phyloP scores from a whole-genome alignment of 2,329 filamentous ascomycete species.

The Mollisia scopiformis region DNA sequence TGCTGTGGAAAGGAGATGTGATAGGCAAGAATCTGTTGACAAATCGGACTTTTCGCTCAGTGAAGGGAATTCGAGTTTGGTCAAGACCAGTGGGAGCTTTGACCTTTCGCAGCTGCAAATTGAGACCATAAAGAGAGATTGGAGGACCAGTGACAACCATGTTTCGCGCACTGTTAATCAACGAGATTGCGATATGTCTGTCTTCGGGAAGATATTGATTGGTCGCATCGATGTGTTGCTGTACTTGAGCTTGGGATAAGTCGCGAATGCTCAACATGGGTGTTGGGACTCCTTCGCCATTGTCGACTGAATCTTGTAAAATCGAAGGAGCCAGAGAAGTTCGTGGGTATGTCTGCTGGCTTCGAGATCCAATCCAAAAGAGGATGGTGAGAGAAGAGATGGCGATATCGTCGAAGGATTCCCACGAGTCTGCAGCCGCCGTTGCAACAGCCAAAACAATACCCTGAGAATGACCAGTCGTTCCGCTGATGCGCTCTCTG shows the following conservation, averaged over 20 bases:
- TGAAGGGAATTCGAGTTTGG: conserved; percentile 92
- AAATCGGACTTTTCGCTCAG: conserved; percentile 94
- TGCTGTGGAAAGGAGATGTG: conserved; percentile 97
- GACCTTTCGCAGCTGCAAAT: conserved; percentile 91
- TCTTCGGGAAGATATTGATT: conserved; percentile 95
- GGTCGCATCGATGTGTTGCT: conserved; percentile 95
- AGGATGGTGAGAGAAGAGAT: conserved; percentile 85
- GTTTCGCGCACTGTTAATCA: conserved; percentile 96
- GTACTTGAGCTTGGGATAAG: conserved; percentile 82
- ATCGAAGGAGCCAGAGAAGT: conserved; percentile 91
- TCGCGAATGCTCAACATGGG: conserved; percentile 98
- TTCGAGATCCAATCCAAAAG: conserved; percentile 97
- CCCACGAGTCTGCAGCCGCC: conserved; percentile 89
- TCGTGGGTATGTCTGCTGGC: conserved; percentile 94
- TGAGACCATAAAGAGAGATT: conserved; percentile 94
- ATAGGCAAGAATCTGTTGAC: conserved; percentile 97
- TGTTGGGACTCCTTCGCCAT: conserved; percentile 92
- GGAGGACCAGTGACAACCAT: conserved; percentile 96
- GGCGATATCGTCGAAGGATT: conserved; percentile 81
- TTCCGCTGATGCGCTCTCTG: conserved; percentile 80
- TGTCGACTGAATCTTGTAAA: conserved; percentile 89
- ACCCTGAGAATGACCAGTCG: conserved; percentile 96
- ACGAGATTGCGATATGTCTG: conserved; percentile 90
- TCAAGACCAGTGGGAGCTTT: conserved; percentile 98
- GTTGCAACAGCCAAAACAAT: conserved; percentile 92